Evolutionary conservation across 495 filamentous ascomycete genomes (phyloP).

Genomic region (Penicillium steckii): DNA sequence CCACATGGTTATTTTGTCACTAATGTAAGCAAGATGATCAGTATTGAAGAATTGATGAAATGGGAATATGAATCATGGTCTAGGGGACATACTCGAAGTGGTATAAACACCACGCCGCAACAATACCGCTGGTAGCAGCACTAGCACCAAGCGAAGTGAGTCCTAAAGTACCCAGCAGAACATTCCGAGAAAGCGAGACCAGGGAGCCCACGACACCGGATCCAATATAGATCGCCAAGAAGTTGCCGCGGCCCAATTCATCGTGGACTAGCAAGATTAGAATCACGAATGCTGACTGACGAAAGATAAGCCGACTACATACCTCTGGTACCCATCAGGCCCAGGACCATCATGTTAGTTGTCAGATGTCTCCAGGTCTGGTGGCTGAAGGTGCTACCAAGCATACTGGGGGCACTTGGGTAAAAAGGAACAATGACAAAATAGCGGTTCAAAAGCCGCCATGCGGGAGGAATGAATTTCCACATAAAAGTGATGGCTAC

Average conservation of each 20-base stretch:
- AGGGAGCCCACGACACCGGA: constrained; percentile 67
- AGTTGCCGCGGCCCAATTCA: constrained; percentile 80
- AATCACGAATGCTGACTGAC: no score
- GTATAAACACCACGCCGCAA: constrained; percentile 67
- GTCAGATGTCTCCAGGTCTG: constrained; percentile 62
- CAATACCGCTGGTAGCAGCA: constrained; percentile 65
- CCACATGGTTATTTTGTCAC: constrained; percentile 41
- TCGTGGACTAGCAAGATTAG: constrained; percentile 82
- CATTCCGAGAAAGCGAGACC: constrained; percentile 56
- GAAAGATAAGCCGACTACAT: constrained; percentile 20
- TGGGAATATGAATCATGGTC: background rate
- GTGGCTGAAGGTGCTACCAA: constrained; percentile 80
- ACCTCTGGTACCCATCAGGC: constrained; percentile 57
- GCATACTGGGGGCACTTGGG: constrained; percentile 59
- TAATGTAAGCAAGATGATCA: constrained; percentile 10
- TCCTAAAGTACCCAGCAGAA: constrained; percentile 50
- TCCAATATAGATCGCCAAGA: constrained; percentile 74
- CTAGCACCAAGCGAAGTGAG: constrained; percentile 69
- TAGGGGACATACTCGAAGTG: constrained; percentile 46
- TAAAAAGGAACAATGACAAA: constrained; percentile 71
- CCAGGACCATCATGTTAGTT: constrained; percentile 67
- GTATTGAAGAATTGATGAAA: background rate
- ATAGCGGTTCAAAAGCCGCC: constrained; percentile 74
- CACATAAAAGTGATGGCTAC: constrained; percentile 60
- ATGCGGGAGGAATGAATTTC: constrained; percentile 63